These are phyloP conservation scores for Talaromyces verruculosus DNA, from an alignment of 2,329 filamentous ascomycete genomes.

Conservation along the genomic window DNA sequence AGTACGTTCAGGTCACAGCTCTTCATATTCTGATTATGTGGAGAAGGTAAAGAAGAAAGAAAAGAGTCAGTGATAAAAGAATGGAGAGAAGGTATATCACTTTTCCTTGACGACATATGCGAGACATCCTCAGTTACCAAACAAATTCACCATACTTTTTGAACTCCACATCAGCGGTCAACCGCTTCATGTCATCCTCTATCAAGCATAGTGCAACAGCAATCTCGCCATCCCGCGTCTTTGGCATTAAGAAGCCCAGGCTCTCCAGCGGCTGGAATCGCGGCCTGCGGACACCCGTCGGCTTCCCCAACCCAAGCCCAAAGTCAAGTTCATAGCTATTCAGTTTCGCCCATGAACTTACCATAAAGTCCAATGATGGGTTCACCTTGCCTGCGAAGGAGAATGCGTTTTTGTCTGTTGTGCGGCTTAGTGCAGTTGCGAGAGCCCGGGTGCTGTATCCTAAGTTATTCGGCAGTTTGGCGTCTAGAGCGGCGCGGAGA, in stretches of 20 bases:
- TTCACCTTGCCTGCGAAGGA: constrained; percentile 35
- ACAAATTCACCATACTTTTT: background rate
- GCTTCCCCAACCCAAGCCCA: constrained; percentile 43
- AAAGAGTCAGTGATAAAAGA: background rate
- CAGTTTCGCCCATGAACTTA: constrained; percentile 57
- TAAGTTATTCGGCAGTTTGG: background rate
- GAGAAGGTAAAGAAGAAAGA: too few relatives aligned
- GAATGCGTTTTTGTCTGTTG: background rate
- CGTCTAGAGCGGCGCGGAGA: background rate
- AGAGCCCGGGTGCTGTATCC: background rate
- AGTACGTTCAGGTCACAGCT: background rate
- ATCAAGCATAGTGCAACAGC: background rate
- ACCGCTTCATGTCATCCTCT: background rate
- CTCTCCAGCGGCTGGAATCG: background rate
- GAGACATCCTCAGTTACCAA: background rate
- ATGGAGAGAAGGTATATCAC: background rate
- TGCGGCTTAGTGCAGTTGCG: background rate
- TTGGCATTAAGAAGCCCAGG: background rate
- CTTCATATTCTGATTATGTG: too few relatives aligned
- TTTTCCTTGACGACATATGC: background rate
- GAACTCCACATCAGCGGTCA: background rate
- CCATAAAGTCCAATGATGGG: constrained; percentile 46
- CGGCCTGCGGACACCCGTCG: constrained; percentile 45
- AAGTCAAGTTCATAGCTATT: constrained; percentile 51
- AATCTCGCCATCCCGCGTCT: background rate